Evolutionary conservation across 176 grass and related monocot species (phyloP), one percentile per base, ranked within the genome.

Genomic region (Raddia distichophylla): DNA sequence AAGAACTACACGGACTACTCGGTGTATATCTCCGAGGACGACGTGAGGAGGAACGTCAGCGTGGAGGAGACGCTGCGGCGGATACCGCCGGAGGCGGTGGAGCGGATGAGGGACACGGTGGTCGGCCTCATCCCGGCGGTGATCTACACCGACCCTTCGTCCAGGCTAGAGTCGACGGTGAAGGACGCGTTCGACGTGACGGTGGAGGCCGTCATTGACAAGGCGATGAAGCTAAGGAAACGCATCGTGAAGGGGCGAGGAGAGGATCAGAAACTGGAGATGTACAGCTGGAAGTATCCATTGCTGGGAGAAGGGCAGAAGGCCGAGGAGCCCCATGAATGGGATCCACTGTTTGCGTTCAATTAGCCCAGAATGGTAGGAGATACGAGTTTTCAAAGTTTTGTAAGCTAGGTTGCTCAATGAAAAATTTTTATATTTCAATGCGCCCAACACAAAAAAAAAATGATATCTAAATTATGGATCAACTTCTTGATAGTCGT

Each of bases 121-220:
- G 61, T 97, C 16, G 10, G 48, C 56, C 79, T 93, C 40, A 91
- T 93, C 35, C 94, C 94, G 16, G 57, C 27, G 12, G 12, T 97
- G 48, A 74, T 80, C 27, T 97, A 97, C 77, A 71, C 75, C 32
- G 89, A 97, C 49, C 75, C 89, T 11, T 77, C 83, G 37, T 67
- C 82, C 4, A 89, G 69, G 73, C 51, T 91, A 6, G 94, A 91
- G 32, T 88, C 71, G 19, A 91, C 73, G 64, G 40, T 90, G 27
- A 86, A 73, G 42, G 94, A 97, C 75, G 94, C 91, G 40, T 97
- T 97, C 77, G 94, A 97, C 83, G 19, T 97, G 48, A 69, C 94
- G 7, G 67, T 97, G 45, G 37, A 73, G 8, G 84, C 81, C 54
- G 71, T 97, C 33, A 89, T 89, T 58, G 54, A 62, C 52, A 88